phyloP scores from a whole-genome alignment of 148 eudicot species.

The Salicornia ramosissima region DNA sequence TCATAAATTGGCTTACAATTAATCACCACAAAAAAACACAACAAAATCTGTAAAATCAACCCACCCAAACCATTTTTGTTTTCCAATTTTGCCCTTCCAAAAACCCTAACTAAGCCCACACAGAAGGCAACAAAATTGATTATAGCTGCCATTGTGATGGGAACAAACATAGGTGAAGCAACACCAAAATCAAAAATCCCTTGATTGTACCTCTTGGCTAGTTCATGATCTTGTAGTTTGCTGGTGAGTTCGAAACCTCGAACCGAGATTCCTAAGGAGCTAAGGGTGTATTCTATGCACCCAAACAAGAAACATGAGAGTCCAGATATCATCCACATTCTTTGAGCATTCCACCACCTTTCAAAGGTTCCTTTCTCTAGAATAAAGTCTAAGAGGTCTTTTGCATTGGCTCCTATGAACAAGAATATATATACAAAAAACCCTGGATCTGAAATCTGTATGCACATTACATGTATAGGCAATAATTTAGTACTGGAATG shows the following conservation, averaged over 20 bases:
- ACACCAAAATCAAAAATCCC: slow-evolving; percentile 56
- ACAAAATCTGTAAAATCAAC: slow-evolving; percentile 38
- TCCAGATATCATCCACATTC: slow-evolving; percentile 58
- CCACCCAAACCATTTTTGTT: slow-evolving; percentile 29
- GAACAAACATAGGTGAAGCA: slow-evolving; percentile 49
- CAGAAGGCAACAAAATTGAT: slow-evolving; percentile 43
- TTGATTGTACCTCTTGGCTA: slow-evolving; percentile 47
- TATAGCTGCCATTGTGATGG: slow-evolving; percentile 41
- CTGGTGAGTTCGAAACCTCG: slow-evolving; percentile 45
- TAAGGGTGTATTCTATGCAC: slow-evolving; percentile 27
- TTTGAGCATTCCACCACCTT: slow-evolving; percentile 61
- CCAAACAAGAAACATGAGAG: slow-evolving; percentile 38
- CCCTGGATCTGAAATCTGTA: slow-evolving; percentile 39
- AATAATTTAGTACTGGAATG: too few relatives aligned
- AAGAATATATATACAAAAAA: slow-evolving; percentile 41
- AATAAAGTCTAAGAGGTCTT: slow-evolving; percentile 40
- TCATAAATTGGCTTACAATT: slow-evolving; percentile 64
- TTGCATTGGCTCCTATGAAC: slow-evolving; percentile 38
- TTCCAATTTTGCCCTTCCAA: slow-evolving; percentile 5
- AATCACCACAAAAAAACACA: slow-evolving; percentile 52
- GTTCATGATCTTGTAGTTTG: slow-evolving; percentile 44
- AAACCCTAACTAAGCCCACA: slow-evolving; percentile 21
- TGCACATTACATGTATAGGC: slow-evolving; percentile 1
- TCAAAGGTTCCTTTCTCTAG: slow-evolving; percentile 32
- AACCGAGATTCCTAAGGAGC: slow-evolving; percentile 32